Base-by-base conservation (phyloP, 805 yeast species). In the Ogataea zsoltii region DNA sequence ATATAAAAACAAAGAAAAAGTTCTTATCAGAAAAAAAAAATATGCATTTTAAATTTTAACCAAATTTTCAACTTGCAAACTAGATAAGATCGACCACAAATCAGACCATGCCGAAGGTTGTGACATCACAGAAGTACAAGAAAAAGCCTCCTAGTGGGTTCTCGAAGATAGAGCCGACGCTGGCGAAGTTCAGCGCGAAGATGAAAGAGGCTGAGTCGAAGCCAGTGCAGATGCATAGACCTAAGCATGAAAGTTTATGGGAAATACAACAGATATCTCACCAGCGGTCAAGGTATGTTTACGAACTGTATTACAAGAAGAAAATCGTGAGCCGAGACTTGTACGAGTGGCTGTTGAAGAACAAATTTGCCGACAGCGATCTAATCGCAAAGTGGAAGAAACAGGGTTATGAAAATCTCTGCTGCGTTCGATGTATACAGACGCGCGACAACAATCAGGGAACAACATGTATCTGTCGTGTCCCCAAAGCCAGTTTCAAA, bases 391-490 rank as follows among this genome's bases (percentile, higher is more conserved):
- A 84, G 70, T 70, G 74, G 74, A 62, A 62, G 43, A 70, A 69
- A 41, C 63, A 59, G 51, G 97, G 97, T 9, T 90, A 90, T 62
- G 97, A 90, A 60, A 77, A 83, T 45, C 67, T 90, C 38, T 90
- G 97, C 60, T 90, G 97, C 61, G 63, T 90, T 48, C 74, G 77
- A 51, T 90, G 97, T 61, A 88, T 90, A 28, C 79, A 79, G 56
- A 73, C 73, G 21, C 64, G 64, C 31, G 89, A 85, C 50, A 81
- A 75, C 36, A 78, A 78, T 54, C 85, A 83, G 55, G 80, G 80
- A 4, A 75, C 80, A 5, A 78, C 89, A 0, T 90, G 97, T 65
- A 79, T 90, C 16, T 90, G 97, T 60, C 68, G 97, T 44, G 96
- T 90, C 2, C 96, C 96, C 1, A 74, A 80, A 53, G 75, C 75